A percentile compares a stretch with the other conserved stretches of the same genome.
These are phyloP conservation scores for Pouteria campechiana DNA, from an alignment of 179 eudicot genomes.

Conservation along the genomic window DNA sequence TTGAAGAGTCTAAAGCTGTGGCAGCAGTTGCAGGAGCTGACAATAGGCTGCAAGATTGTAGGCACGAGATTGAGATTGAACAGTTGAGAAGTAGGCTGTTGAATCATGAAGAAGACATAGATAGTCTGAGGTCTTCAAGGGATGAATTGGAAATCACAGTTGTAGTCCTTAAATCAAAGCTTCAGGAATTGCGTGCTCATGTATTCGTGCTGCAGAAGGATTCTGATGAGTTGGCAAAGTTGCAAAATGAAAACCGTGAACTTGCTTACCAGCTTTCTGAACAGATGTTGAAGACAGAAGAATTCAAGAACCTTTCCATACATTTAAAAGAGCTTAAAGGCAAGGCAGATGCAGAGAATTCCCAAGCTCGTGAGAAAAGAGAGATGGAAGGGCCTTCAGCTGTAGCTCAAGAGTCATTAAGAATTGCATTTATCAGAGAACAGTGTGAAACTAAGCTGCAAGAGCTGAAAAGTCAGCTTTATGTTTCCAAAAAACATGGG, in stretches of 20 bases:
- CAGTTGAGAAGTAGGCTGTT: conserved; percentile 20
- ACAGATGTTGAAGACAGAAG: conserved; percentile 75
- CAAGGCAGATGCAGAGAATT: conserved; percentile 56
- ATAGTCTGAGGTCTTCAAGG: conserved; percentile 26
- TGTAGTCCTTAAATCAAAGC: conserved; percentile 38
- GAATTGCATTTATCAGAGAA: conserved; percentile 88
- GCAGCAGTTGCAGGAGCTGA: conserved; percentile 12
- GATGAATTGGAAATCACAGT: conserved; percentile 47
- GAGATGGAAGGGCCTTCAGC: conserved; percentile 43
- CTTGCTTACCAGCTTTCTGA: conserved; percentile 57
- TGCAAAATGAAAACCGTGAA: conserved; percentile 37
- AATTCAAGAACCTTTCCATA: conserved; percentile 77
- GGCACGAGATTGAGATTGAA: conserved; percentile 21
- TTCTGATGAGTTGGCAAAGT: conserved; percentile 26
- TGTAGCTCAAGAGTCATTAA: conserved; percentile 61
- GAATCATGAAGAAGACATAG: conserved; percentile 41
- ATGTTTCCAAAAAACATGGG: conserved; percentile 72
- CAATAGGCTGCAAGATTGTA: conserved; percentile 11
- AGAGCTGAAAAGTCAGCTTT: conserved; percentile 68
- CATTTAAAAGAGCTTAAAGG: conserved; percentile 90
- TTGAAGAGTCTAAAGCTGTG: conserved; percentile 28
- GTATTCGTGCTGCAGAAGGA: conserved; percentile 13
- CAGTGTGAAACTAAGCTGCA: conserved; percentile 77
- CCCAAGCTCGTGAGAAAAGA: conserved; percentile 39
- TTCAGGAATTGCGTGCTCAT: conserved; percentile 30